Percentiles rank a stretch among this genome's conserved stretches.
These are phyloP conservation scores for Curvularia sp. DNA, from an alignment of 2,329 filamentous ascomycete genomes.

Conservation along the genomic window DNA sequence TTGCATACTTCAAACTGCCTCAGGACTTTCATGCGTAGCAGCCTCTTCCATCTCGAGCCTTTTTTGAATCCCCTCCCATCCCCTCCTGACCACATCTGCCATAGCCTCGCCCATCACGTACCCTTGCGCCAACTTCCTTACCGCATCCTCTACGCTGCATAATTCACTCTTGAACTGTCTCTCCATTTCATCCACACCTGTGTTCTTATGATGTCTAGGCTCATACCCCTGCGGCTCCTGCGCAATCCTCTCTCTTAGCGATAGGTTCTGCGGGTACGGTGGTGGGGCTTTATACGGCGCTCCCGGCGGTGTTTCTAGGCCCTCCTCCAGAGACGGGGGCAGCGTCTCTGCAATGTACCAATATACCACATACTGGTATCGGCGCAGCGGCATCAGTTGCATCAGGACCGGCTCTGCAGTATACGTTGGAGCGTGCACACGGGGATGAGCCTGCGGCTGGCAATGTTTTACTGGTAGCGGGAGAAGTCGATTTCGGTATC, in stretches of 20 bases:
- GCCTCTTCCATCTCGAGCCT: constrained; percentile 41
- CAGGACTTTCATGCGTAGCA: constrained; percentile 32
- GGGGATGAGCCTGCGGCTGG: constrained; percentile 53
- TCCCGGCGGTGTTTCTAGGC: constrained; percentile 30
- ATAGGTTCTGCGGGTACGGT: constrained; percentile 47
- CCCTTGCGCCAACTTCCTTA: constrained; percentile 44
- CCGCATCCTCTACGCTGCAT: constrained; percentile 55
- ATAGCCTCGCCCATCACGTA: constrained; percentile 45
- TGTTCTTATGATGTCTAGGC: constrained; percentile 56
- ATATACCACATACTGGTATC: constrained; percentile 55
- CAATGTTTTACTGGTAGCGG: constrained; percentile 55
- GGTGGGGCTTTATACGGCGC: constrained; percentile 50
- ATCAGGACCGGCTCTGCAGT: constrained; percentile 57
- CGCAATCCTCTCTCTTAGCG: constrained; percentile 49
- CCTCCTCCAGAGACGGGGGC: constrained; percentile 47
- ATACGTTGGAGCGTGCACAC: constrained; percentile 31
- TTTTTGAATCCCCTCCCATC: constrained; percentile 55
- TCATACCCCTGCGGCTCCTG: constrained; percentile 54
- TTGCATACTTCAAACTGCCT: constrained; percentile 8
- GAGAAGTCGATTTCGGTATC: constrained; percentile 59
- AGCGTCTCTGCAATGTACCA: constrained; percentile 60
- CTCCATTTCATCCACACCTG: constrained; percentile 59
- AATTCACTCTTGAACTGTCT: constrained; percentile 53
- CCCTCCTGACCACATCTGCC: constrained; percentile 57
- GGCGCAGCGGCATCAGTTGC: constrained; percentile 52